A percentile compares a stretch with the other conserved stretches of the same genome.
Conservation (phyloP, 805 yeast species). For the Lipomyces yamanashiensis region DNA sequence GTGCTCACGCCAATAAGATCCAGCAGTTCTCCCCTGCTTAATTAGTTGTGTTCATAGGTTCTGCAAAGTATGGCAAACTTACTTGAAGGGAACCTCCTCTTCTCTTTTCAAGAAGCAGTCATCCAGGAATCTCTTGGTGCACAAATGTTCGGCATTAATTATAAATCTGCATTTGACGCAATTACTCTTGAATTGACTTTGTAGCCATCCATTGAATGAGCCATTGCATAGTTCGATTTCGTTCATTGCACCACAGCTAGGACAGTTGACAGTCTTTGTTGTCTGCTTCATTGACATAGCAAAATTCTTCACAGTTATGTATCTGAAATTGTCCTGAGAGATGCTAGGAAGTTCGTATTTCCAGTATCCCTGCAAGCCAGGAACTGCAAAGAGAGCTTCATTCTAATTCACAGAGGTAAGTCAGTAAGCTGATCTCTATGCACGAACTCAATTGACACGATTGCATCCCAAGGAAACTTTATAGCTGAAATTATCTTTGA, state of each 20-base stretch:
- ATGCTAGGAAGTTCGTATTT: neutral
- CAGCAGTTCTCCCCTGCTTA: too few relatives aligned
- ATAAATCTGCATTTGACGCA: slow-evolving; percentile 8
- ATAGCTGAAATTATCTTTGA: too few relatives aligned
- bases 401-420: neutral
- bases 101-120: slow-evolving; percentile 2
- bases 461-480: slow-evolving; percentile 23
- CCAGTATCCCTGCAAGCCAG: neutral
- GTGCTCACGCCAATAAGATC: too few relatives aligned
- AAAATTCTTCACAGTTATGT: too few relatives aligned
- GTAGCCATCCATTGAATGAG: slow-evolving; percentile 10
- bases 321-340: neutral
- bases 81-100: slow-evolving; percentile 14
- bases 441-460: too few relatives aligned
- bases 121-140: slow-evolving; percentile 1
- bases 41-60: too few relatives aligned
- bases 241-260: neutral
- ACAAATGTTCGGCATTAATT: slow-evolving; percentile 2
- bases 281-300: neutral
- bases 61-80: too few relatives aligned
- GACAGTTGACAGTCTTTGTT: neutral
- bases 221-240: neutral
- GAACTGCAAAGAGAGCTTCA: neutral
- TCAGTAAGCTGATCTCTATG: neutral
- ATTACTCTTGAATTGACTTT: slow-evolving; percentile 1